Evolutionary conservation across 306 rosid genomes (phyloP).

Genomic region (Malus orientalis): DNA sequence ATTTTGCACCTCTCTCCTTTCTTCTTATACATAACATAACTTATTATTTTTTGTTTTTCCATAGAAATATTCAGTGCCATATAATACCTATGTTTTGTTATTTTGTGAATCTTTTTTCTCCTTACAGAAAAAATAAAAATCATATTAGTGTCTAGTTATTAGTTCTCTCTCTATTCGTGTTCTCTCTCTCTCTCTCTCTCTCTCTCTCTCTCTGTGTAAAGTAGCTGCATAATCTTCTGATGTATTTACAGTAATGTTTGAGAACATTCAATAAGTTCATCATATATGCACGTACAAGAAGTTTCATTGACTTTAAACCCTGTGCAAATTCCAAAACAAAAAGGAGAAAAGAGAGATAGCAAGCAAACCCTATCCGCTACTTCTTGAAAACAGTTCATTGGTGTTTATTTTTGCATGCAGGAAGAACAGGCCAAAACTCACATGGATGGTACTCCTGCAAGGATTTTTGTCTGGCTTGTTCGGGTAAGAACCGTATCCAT

Average conservation of each 20-base stretch:
- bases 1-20: no score
- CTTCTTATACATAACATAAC: no score
- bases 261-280: background rate
- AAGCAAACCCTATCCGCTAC: background rate
- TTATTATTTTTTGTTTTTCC: no score
- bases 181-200: no score
- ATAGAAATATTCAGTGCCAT: no score
- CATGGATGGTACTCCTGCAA: slow-evolving; percentile 44
- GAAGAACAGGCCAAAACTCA: slow-evolving; percentile 52
- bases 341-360: background rate
- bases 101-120: no score
- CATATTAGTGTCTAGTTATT: no score
- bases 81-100: no score
- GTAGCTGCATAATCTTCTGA: no score
- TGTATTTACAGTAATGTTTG: background rate
- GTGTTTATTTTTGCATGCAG: slow-evolving; percentile 25
- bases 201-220: no score
- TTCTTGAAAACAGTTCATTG: background rate
- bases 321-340: background rate
- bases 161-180: no score
- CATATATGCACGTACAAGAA: background rate
- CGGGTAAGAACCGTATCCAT: slow-evolving; percentile 37
- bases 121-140: no score
- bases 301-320: background rate
- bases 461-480: slow-evolving; percentile 61